Evolutionary conservation across 2,329 filamentous ascomycete species (phyloP), one percentile per base, ranked within the genome.

Genomic region (Neofusicoccum cordaticola): DNA sequence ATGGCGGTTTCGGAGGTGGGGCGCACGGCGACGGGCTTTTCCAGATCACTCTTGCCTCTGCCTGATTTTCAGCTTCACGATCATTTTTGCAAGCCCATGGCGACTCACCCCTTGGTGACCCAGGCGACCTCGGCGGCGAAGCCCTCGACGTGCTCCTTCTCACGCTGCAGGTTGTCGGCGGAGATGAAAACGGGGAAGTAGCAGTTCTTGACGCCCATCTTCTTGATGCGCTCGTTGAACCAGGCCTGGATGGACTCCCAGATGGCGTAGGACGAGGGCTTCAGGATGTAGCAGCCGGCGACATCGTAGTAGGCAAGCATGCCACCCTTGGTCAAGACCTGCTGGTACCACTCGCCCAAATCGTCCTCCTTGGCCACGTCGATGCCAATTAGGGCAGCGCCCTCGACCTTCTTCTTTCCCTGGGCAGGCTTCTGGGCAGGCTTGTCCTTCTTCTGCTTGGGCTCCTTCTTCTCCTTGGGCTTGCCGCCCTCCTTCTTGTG

Each of bases 271-370:
- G 86, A 88, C 66, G 84, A 82, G 57, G 88, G 87, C 80, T 87
- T 93, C 77, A 76, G 73, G 62, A 98, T 95, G 79, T 97, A 98
- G 82, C 96, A 97, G 56, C 93, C 92, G n/a, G 93, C 92, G 67
- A 98, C 94, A 81, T 97, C 91, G 74, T 97, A 98, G 86, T 97
- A 99, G 74, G 97, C 93, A 72, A 98, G 89, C 90, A 99, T 91
- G 77, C 97, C 92, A 71, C 92, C 92, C 86, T 99, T 99, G 74
- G 93, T 88, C 65, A 99, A 90, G 67, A 98, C 91, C 81, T 99
- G 94, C 81, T 97, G 92, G 80, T 99, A 99, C 95, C 95, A 99
- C 79, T 89, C 88, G 58, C 92, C 85, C 76, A 99, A 95, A 80
- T 98, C 92, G 53, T 91, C 89, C 56, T 89, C 83, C 80, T 97